A percentile compares a stretch with the other conserved stretches of the same genome.
phyloP scores from a whole-genome alignment of 768 basidiomycete species.

The Clitopilus passeckerianus region DNA sequence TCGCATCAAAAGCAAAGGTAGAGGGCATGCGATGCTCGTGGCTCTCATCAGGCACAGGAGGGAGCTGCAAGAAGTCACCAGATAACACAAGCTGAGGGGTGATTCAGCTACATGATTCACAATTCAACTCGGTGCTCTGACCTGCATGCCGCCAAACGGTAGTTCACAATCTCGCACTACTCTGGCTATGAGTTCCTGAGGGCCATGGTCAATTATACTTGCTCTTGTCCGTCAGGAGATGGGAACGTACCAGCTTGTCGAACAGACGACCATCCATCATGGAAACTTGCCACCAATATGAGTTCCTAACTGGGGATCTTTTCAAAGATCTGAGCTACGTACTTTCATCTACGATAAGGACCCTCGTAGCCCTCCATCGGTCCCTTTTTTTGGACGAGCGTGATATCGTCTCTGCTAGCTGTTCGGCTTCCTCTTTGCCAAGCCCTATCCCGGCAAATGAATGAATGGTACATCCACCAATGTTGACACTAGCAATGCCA shows the following conservation, averaged over 20 bases:
- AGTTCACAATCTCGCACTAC: constrained; percentile 30
- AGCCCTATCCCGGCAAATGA: constrained; percentile 62
- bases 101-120: neutral
- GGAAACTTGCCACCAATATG: constrained; percentile 39
- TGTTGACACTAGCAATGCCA: constrained; percentile 64
- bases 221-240: too few species aligned
- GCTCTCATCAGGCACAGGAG: constrained; percentile 54
- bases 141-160: constrained; percentile 72
- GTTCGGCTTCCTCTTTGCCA: constrained; percentile 43
- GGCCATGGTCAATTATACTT: too few species aligned
- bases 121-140: constrained; percentile 12
- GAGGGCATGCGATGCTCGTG: constrained; percentile 35
- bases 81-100: constrained; percentile 56
- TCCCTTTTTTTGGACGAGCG: constrained; percentile 11
- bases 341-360: constrained; percentile 76
- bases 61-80: constrained; percentile 81
- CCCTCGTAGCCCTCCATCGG: constrained; percentile 48
- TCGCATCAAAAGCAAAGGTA: constrained; percentile 63
- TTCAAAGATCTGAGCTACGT: constrained; percentile 9
- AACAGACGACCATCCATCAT: constrained; percentile 72
- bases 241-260: constrained; percentile 57
- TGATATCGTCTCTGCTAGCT: constrained; percentile 31
- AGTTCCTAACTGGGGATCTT: neutral
- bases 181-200: constrained; percentile 33
- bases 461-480: constrained; percentile 66